Evolutionary conservation across 768 basidiomycete genomes (phyloP), one percentile per base, ranked within the genome.

Genomic region (Pleurotus ostreatus): DNA sequence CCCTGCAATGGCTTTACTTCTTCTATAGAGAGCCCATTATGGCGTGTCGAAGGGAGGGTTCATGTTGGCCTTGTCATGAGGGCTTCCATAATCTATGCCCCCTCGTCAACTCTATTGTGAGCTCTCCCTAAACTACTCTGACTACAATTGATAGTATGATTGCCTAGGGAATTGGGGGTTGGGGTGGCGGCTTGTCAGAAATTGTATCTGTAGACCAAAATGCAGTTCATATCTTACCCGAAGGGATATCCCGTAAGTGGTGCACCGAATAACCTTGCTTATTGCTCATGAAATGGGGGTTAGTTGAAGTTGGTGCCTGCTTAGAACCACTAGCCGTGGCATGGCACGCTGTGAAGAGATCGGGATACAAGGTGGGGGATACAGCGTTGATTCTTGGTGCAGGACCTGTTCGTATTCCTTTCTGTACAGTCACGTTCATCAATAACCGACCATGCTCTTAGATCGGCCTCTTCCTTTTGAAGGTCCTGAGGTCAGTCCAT

Each of bases 251-350:
- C 2, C 65, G 78, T 77, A 58, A 60, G 74, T 62, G 2, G 15
- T 16, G 5, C 22, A 8, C 22, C 40, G 22, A 11, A n/a, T 57
- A 1, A 11, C 8, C 20, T 38, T 20, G 37, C 30, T 34, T 11
- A 11, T 34, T 11, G 8, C 30, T 34, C 9, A 34, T 34, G 9
- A 34, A 34, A 11, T 7, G 11, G 8, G 30, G 8, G 25, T 1
- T 41, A 79, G 79, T 81, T 41, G 78, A 81, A 20, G 61, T 76
- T 8, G 79, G 75, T 2, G 78, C 78, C 2, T 71, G 74, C 59
- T 65, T 77, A 12, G 79, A 81, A 61, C 78, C 79, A 0, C 68
- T 81, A 5, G 69, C 77, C 1, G 77, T 80, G 2, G 76, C 74
- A 1, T 77, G 74, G 66, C 73, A 79, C 47, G 76, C 76, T 1